Evolutionary conservation across 345 rosid genomes (phyloP).

Genomic region (Eucalyptus curtisii): DNA sequence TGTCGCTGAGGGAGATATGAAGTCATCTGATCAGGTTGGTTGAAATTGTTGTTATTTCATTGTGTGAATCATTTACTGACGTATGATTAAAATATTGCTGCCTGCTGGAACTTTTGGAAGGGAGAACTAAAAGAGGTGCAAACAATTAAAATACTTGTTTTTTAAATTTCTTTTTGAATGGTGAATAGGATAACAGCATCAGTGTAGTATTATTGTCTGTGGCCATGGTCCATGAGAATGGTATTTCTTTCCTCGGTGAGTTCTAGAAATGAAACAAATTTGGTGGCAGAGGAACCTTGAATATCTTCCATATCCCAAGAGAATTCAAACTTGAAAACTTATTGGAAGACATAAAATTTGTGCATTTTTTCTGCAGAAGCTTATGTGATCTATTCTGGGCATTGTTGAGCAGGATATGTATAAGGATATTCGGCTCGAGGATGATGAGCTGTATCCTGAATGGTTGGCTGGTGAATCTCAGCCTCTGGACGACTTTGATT

Average conservation of each 20-base stretch:
- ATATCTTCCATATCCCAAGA: background rate
- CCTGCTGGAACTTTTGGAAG: background rate
- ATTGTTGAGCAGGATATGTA: background rate
- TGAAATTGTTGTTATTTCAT: background rate
- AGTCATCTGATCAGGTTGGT: slow-evolving; percentile 19
- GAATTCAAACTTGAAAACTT: background rate
- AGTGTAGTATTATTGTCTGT: background rate
- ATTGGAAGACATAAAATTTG: background rate
- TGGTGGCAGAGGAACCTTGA: background rate
- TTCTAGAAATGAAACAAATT: background rate
- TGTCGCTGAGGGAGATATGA: slow-evolving; percentile 4
- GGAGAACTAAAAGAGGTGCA: background rate
- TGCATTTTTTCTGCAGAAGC: background rate
- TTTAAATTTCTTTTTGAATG: background rate
- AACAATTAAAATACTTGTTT: background rate
- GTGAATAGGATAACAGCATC: background rate
- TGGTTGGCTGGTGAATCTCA: slow-evolving; percentile 74
- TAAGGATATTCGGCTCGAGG: slow-evolving; percentile 1
- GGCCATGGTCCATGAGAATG: background rate
- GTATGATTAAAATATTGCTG: background rate
- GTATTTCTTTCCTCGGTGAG: background rate
- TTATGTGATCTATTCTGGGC: background rate
- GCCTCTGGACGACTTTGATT: slow-evolving; percentile 25
- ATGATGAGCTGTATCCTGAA: background rate
- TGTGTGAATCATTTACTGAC: background rate